Conservation (phyloP, 495 filamentous ascomycete genomes). For the Penicillium pancosmium region DNA sequence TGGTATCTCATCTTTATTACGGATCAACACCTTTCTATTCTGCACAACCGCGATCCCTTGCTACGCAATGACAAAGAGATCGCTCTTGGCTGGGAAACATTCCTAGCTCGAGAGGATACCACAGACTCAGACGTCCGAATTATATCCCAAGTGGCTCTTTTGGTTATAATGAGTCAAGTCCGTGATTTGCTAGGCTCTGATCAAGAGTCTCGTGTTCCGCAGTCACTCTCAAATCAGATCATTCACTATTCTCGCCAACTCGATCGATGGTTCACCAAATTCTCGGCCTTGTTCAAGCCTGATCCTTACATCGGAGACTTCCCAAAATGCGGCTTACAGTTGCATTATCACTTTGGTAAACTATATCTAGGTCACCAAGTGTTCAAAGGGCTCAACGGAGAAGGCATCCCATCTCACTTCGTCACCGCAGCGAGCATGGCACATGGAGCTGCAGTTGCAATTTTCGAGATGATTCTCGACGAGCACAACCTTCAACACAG, state of each 20-base stretch:
- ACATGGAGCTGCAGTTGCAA: slow-evolving; percentile 41
- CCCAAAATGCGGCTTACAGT: slow-evolving; percentile 42
- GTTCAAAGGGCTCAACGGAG: slow-evolving; percentile 41
- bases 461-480: slow-evolving; percentile 44
- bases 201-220: slow-evolving; percentile 34
- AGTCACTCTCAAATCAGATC: slow-evolving; percentile 35
- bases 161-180: slow-evolving; percentile 43
- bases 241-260: slow-evolving; percentile 40
- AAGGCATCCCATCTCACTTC: slow-evolving; percentile 37
- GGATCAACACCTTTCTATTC: slow-evolving; percentile 49
- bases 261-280: slow-evolving; percentile 44
- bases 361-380: slow-evolving; percentile 48
- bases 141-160: slow-evolving; percentile 39
- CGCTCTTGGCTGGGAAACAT: slow-evolving; percentile 37
- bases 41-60: slow-evolving; percentile 47
- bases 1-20: slow-evolving; percentile 49
- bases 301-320: slow-evolving; percentile 43
- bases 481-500: slow-evolving; percentile 39
- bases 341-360: slow-evolving; percentile 51
- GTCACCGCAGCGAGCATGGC: slow-evolving; percentile 41
- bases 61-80: slow-evolving; percentile 40
- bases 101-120: slow-evolving; percentile 32
- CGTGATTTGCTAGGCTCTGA: slow-evolving; percentile 42
- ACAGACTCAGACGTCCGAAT: slow-evolving; percentile 42
- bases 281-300: slow-evolving; percentile 32